Evolutionary conservation across 73 alveolate genomes (phyloP).

Genomic region (Symbiodinium natans): DNA sequence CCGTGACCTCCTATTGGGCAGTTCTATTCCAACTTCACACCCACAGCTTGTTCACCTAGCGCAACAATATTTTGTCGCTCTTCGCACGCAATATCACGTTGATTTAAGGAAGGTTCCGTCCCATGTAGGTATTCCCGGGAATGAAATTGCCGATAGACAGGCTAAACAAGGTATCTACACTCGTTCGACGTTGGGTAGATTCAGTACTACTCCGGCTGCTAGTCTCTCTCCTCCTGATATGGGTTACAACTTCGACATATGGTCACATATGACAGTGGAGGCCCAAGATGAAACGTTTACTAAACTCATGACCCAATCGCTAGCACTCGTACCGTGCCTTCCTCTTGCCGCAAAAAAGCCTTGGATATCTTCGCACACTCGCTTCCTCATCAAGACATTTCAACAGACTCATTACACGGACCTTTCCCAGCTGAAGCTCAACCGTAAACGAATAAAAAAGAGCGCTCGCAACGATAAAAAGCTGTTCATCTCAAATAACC

Average conservation of each 20-base stretch:
- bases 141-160: not conserved
- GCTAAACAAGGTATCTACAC: not conserved
- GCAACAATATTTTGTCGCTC: not conserved
- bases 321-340: accelerated
- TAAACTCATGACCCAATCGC: not conserved
- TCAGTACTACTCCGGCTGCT: no score
- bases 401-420: not conserved
- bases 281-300: no score
- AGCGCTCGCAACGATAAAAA: not conserved
- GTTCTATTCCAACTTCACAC: not conserved
- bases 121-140: not conserved
- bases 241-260: no score
- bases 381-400: no score
- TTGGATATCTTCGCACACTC: not conserved
- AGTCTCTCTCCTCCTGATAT: not conserved
- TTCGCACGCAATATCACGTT: not conserved
- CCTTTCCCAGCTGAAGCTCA: not conserved
- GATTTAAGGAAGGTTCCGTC: not conserved
- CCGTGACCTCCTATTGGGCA: not conserved
- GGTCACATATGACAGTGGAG: not conserved
- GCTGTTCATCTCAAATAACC: not conserved
- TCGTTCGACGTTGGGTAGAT: no score
- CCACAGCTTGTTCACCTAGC: not conserved
- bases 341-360: not conserved
- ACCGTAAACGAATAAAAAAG: not conserved